These are phyloP conservation scores for Candida vartiovaarae DNA, from an alignment of 805 yeast genomes.

Conservation along the genomic window DNA sequence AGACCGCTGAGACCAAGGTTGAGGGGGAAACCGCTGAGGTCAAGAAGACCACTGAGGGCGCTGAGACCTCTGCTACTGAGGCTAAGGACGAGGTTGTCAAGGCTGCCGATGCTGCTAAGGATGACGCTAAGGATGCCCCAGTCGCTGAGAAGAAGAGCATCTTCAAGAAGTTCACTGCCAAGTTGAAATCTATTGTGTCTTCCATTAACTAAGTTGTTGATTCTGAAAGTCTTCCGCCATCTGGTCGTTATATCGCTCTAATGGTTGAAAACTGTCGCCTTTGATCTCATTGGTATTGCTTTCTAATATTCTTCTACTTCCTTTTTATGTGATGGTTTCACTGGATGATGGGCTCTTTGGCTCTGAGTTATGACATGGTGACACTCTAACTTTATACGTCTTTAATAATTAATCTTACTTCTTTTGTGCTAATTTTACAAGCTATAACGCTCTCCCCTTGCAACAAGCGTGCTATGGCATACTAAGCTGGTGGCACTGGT, in stretches of 20 bases:
- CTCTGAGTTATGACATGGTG: background rate
- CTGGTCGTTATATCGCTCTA: too few relatives aligned
- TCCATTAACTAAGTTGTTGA: background rate
- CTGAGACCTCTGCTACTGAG: conserved; percentile 6
- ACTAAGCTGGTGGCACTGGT: too few relatives aligned
- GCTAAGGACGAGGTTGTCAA: conserved; percentile 11
- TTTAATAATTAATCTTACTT: too few relatives aligned
- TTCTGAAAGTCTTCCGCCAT: too few relatives aligned
- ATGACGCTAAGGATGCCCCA: conserved; percentile 10
- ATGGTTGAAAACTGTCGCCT: background rate
- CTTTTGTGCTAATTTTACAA: too few relatives aligned
- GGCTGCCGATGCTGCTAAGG: conserved; percentile 10
- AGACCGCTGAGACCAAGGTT: conserved; percentile 7
- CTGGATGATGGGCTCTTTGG: background rate
- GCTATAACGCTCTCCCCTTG: too few relatives aligned
- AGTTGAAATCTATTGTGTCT: conserved; percentile 12
- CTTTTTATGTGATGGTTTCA: background rate
- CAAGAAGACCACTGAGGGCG: conserved; percentile 11
- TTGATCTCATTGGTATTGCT: background rate
- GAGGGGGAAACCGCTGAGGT: conserved; percentile 13
- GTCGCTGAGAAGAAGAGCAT: conserved; percentile 20
- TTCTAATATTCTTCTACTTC: background rate
- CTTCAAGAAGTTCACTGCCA: conserved; percentile 19
- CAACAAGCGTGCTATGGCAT: too few relatives aligned
- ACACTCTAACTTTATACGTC: too few relatives aligned